phyloP scores from a whole-genome alignment of 1,284 basidiomycete species.

The Pisolithus thermaeus region DNA sequence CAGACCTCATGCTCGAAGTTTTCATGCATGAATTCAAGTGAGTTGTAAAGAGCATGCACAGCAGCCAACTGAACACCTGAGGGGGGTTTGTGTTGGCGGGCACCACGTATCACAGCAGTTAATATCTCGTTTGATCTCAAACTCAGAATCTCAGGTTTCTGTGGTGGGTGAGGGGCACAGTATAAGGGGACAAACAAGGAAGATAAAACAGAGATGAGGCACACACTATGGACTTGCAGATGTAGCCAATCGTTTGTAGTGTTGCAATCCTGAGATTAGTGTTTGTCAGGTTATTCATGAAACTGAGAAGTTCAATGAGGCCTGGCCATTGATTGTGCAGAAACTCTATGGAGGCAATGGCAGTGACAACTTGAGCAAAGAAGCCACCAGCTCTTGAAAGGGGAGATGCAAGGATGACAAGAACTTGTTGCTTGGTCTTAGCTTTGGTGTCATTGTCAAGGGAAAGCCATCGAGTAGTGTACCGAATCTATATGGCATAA shows the following conservation, averaged over 20 bases:
- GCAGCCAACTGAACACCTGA: constrained; percentile 60
- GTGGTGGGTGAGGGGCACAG: not conserved
- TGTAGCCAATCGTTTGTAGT: constrained; percentile 75
- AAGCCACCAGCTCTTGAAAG: constrained; percentile 75
- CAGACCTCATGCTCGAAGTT: too few relatives aligned
- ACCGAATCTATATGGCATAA: constrained; percentile 60
- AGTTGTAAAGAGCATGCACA: too few relatives aligned
- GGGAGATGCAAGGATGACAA: constrained; percentile 77
- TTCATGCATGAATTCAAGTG: too few relatives aligned
- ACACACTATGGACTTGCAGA: too few relatives aligned
- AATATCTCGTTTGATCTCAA: constrained; percentile 95
- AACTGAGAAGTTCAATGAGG: constrained; percentile 83
- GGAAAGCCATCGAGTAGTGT: constrained; percentile 76
- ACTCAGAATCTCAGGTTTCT: constrained; percentile 90
- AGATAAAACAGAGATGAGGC: too few relatives aligned
- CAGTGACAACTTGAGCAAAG: constrained; percentile 90
- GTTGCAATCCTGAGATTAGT: constrained; percentile 82
- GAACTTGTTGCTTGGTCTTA: constrained; percentile 86
- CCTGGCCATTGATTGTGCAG: constrained; percentile 87
- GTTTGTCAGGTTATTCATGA: constrained; percentile 78
- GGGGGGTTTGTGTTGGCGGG: constrained; percentile 94
- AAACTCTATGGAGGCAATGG: constrained; percentile 91
- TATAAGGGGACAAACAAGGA: constrained; percentile 10
- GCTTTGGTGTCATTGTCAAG: constrained; percentile 64
- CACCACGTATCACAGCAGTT: constrained; percentile 97